Evolutionary conservation across 2,329 filamentous ascomycete species (phyloP), one percentile per base, ranked within the genome.

Genomic region (Colletotrichum lini): DNA sequence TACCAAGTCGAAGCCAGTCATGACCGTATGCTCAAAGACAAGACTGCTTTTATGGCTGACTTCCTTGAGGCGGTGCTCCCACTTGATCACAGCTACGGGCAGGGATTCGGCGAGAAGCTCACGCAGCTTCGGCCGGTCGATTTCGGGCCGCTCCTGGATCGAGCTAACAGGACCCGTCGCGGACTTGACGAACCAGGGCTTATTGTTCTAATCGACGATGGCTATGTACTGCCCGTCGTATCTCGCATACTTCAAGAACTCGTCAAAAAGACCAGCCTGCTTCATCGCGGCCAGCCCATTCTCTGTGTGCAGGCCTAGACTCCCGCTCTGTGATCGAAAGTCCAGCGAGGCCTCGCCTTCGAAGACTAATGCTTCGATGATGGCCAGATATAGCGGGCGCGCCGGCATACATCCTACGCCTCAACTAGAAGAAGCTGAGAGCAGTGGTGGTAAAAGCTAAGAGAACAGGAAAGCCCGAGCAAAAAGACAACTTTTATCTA

Each of bases 171-270:
- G 67, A 6, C 59, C 47, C 8, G 26, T 40, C 5, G 35, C 58
- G 13, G 73, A 66, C 26, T 72, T 75, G 15, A 79, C 77, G 6
- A 83, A 75, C 13, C 79, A 76, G 9, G 79, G 75, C 18, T 80
- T 79, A 12, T 84, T 77, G 53, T 84, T 70, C 58, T 81, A 80
- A 73, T 87, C 83, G 13, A 85, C 79, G 9, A 89, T 78, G 58
- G 85, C 81, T 66, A 87, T 72, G 40, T 83, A 84, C 65, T 90
- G 87, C 66, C 84, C 83, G 72, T 89, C 87, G 53, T 86, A 86
- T 49, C 88, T 84, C 2, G 86, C 85, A 63, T 84, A 72, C 71
- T 84, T 80, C n/a, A 80, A 74, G 76, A 90, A 90, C 42, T 84
- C 80, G 1, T 85, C 82, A 77, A 81, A 86, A 7, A 90, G 77